Evolutionary conservation across 202 grass and related monocot species (phyloP).

Genomic region (Digitaria exilis): DNA sequence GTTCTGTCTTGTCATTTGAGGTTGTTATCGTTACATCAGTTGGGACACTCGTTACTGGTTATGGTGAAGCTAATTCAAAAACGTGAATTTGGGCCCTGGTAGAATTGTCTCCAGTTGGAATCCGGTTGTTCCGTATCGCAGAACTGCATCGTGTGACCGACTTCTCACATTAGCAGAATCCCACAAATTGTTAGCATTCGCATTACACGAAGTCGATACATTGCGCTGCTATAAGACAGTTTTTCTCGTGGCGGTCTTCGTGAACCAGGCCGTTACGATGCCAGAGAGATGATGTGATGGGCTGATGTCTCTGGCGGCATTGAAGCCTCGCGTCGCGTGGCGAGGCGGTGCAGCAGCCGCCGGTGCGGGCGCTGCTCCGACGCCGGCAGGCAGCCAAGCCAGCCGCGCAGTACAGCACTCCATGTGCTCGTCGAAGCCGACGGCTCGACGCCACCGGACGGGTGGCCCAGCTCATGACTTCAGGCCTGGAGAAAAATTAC

Average conservation of each 20-base stretch:
- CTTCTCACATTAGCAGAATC: no score
- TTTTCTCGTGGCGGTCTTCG: no score
- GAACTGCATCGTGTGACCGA: not conserved
- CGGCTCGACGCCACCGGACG: not conserved
- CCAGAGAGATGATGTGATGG: no score
- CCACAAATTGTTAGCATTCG: no score
- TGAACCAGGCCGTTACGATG: no score
- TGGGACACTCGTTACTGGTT: not conserved
- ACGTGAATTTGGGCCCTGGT: not conserved
- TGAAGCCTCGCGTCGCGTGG: not conserved
- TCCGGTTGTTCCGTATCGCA: not conserved
- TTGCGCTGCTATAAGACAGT: no score
- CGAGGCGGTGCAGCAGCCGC: not conserved
- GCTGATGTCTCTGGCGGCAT: not conserved
- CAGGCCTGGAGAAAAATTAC: no score
- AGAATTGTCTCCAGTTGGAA: not conserved
- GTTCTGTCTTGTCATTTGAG: not conserved
- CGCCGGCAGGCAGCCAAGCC: not conserved
- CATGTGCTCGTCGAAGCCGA: slow-evolving; percentile 4
- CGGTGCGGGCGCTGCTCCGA: not conserved
- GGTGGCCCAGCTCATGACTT: no score
- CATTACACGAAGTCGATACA: no score
- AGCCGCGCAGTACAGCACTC: not conserved
- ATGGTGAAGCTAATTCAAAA: not conserved
- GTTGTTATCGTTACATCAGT: not conserved